A percentile compares a stretch with the other conserved stretches of the same genome.
phyloP scores from a whole-genome alignment of 2,329 filamentous ascomycete species.

The Periconia digitata region DNA sequence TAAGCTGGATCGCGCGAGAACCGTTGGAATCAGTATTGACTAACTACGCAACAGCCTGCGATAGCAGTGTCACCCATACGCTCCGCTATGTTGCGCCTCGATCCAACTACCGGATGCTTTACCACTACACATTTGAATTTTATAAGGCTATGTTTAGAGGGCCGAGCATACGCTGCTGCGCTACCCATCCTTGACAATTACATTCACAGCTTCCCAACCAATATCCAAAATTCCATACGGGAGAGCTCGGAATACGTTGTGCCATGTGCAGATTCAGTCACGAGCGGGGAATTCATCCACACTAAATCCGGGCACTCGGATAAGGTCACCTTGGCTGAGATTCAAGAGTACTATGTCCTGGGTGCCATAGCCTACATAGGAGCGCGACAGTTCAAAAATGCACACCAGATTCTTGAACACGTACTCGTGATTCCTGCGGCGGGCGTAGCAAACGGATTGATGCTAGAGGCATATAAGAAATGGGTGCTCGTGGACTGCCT shows the following conservation, averaged over 20 bases:
- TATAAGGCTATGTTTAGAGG: constrained; percentile 58
- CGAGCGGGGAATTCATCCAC: constrained; percentile 62
- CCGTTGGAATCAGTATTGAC: not conserved
- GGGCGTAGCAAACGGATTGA: constrained; percentile 70
- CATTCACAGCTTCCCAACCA: constrained; percentile 65
- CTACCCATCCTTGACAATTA: constrained; percentile 65
- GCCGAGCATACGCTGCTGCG: constrained; percentile 56
- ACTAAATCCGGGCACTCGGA: constrained; percentile 59
- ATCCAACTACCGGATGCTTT: constrained; percentile 67
- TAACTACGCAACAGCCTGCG: constrained; percentile 28
- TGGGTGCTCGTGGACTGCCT: constrained; percentile 80
- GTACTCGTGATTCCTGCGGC: constrained; percentile 65
- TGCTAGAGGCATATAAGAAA: constrained; percentile 89
- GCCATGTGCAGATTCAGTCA: constrained; percentile 44
- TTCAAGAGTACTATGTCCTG: constrained; percentile 59
- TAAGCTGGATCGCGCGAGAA: constrained; percentile 18
- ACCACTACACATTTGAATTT: constrained; percentile 65
- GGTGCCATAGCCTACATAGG: constrained; percentile 53
- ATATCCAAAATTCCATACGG: constrained; percentile 27
- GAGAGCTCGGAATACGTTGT: constrained; percentile 43
- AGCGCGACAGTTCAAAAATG: constrained; percentile 45
- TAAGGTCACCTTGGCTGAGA: constrained; percentile 52
- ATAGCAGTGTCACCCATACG: constrained; percentile 44
- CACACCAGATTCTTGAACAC: constrained; percentile 51
- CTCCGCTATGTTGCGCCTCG: constrained; percentile 64